Percentiles rank a stretch among this genome's conserved stretches.
These are phyloP conservation scores for Drosera capensis DNA, from an alignment of 148 eudicot genomes.

Conservation along the genomic window DNA sequence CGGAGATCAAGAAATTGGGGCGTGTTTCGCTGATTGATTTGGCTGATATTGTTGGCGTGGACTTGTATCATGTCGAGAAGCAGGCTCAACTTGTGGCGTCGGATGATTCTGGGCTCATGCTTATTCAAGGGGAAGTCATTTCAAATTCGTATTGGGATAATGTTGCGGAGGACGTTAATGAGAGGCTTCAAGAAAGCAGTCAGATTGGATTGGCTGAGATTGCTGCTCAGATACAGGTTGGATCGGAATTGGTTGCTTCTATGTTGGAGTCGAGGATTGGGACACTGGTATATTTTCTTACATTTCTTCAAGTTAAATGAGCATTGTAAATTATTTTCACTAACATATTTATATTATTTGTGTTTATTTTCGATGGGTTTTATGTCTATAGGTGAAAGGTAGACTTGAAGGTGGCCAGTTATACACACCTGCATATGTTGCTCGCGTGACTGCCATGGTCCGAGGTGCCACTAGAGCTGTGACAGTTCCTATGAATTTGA, in stretches of 20 bases:
- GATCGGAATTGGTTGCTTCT: slow-evolving; percentile 61
- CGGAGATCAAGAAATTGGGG: slow-evolving; percentile 55
- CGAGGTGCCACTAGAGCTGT: slow-evolving; percentile 92
- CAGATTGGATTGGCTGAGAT: slow-evolving; percentile 90
- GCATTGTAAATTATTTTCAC: not conserved
- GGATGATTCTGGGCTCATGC: slow-evolving; percentile 46
- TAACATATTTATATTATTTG: not conserved
- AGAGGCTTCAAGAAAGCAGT: slow-evolving; percentile 92
- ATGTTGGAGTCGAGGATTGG: slow-evolving; percentile 78
- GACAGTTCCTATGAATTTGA: slow-evolving; percentile 73
- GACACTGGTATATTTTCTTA: slow-evolving; percentile 37
- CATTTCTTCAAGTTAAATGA: not conserved
- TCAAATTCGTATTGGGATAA: slow-evolving; percentile 74
- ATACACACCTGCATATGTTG: slow-evolving; percentile 92
- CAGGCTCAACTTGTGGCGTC: slow-evolving; percentile 55
- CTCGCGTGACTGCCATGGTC: slow-evolving; percentile 86
- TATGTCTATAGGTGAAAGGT: slow-evolving; percentile 52
- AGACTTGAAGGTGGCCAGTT: slow-evolving; percentile 97
- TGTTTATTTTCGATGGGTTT: slow-evolving; percentile 6
- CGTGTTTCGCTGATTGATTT: slow-evolving; percentile 90
- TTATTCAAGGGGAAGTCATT: slow-evolving; percentile 82
- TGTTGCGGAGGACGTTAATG: slow-evolving; percentile 81
- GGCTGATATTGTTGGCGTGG: slow-evolving; percentile 66
- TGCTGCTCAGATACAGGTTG: slow-evolving; percentile 82
- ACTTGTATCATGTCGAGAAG: slow-evolving; percentile 85